Base-by-base conservation (phyloP, 331 rosid genomes). In the Pyrus hybrid region DNA sequence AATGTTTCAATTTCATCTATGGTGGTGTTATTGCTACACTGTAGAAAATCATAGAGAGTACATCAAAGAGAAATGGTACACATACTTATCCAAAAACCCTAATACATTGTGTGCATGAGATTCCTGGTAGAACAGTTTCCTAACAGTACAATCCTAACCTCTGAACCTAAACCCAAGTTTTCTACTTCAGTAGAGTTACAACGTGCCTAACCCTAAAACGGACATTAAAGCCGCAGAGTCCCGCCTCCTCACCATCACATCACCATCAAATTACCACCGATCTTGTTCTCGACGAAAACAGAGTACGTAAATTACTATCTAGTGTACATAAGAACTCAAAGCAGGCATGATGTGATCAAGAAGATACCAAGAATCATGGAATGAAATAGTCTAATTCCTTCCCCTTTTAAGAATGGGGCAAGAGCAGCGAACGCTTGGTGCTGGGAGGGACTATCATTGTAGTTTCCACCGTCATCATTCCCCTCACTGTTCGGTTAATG, bases 161-260 rank as follows among this genome's bases (percentile, higher is more conserved):
- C 86, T 74, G 81, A 84, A 70, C 80, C 89, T 84, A 77, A 17
- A 56, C 76, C 76, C 70, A 79, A 12, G 49, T 78, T 78, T 77
- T 75, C 86, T 84, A 84, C 41, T 56, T 75, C 70, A 62, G 80
- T 73, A 57, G 81, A 74, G 83, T 73, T 85, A 85, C 89, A 85
- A 74, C 61, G 85, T 75, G 76, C 81, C 76, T 74, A 77, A 43
- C 77, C 80, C 74, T 76, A 51, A 54, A 80, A 22, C 10, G 6
- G 26, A 64, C 68, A 68, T 26, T 45, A 72, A 25, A 65, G 67
- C 22, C 41, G 12, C 68, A 17, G 47, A 69, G 60, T 66, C 64
- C 68, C 68, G 41, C 77, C 43, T 56, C 67, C 57, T 60, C 71
- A 14, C 76, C 73, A 18, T 76, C 75, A 35, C 66, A 17, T 67